Evolutionary conservation across 1,139 yeast genomes (phyloP).

Genomic region (Yamadazyma dushanensis): DNA sequence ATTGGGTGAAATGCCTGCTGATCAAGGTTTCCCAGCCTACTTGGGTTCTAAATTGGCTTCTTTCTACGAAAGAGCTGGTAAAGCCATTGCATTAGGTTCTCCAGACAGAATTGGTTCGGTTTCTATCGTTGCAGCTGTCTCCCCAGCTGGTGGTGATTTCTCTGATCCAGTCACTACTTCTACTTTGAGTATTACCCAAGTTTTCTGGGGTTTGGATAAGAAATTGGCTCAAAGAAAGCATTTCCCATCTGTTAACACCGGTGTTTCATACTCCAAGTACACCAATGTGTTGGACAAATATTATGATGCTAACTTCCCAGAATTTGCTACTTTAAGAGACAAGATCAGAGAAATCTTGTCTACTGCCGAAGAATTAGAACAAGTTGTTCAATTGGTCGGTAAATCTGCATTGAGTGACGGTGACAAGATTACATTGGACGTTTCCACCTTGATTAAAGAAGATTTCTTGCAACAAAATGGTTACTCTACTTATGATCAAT

Average conservation of each 20-base stretch:
- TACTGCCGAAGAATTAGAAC: constrained; percentile 97
- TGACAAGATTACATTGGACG: constrained; percentile 95
- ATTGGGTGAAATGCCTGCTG: constrained; percentile 99
- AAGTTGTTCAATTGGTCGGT: constrained; percentile 98
- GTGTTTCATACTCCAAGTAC: constrained; percentile 95
- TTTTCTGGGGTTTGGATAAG: constrained; percentile 99
- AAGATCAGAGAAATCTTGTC: constrained; percentile 92
- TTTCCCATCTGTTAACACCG: constrained; percentile 97
- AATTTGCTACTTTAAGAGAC: constrained; percentile 86
- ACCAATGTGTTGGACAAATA: constrained; percentile 82
- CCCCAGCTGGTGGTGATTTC: constrained; percentile 99
- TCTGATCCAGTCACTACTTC: constrained; percentile 99
- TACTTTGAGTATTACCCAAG: constrained; percentile 98
- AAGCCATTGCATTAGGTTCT: constrained; percentile 91
- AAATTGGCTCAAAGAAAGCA: constrained; percentile 99
- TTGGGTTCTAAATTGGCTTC: constrained; percentile 98
- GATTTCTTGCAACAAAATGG: constrained; percentile 99
- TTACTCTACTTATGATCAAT: constrained; percentile 95
- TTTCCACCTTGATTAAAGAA: constrained; percentile 86
- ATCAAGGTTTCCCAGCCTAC: constrained; percentile 99
- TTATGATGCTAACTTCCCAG: constrained; percentile 85
- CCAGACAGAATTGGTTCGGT: constrained; percentile 97
- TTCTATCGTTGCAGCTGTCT: constrained; percentile 98
- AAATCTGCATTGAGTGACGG: constrained; percentile 95
- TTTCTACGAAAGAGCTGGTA: constrained; percentile 99